Conservation (phyloP, 1,284 basidiomycete species). For the Golubevia pallescens region DNA sequence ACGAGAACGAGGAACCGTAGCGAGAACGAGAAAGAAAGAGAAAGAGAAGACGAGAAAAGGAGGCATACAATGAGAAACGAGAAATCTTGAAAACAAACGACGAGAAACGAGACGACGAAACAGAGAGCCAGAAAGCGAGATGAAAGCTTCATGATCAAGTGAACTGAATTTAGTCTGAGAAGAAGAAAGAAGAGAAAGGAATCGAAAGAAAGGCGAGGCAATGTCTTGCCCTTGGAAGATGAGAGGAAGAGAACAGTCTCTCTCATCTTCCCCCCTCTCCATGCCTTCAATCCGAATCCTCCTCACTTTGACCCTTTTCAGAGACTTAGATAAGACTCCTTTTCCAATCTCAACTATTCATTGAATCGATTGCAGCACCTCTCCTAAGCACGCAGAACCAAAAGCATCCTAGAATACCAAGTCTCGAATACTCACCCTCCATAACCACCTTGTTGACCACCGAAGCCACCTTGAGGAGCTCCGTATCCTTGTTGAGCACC, state of each 20-base stretch:
- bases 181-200: neutral
- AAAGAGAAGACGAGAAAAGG: neutral
- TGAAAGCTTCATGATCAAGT: neutral
- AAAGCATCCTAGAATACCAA: too few species aligned
- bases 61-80: neutral
- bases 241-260: neutral
- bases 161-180: neutral
- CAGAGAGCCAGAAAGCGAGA: neutral
- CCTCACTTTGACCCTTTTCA: neutral
- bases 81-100: constrained; percentile 1
- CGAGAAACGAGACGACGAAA: neutral
- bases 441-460: constrained; percentile 25
- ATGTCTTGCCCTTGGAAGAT: too few species aligned
- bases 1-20: too few species aligned
- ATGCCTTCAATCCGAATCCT: too few species aligned
- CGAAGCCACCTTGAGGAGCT: constrained; percentile 27
- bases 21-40: neutral
- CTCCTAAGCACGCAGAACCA: neutral
- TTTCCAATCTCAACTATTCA: neutral
- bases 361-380: neutral
- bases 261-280: too few species aligned
- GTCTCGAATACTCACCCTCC: constrained; percentile 6
- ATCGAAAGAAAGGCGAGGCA: too few species aligned
- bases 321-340: neutral
- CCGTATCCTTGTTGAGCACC: constrained; percentile 44